These are phyloP conservation scores for Epichloe sylvatica DNA, from an alignment of 2,329 filamentous ascomycete genomes.

Conservation along the genomic window DNA sequence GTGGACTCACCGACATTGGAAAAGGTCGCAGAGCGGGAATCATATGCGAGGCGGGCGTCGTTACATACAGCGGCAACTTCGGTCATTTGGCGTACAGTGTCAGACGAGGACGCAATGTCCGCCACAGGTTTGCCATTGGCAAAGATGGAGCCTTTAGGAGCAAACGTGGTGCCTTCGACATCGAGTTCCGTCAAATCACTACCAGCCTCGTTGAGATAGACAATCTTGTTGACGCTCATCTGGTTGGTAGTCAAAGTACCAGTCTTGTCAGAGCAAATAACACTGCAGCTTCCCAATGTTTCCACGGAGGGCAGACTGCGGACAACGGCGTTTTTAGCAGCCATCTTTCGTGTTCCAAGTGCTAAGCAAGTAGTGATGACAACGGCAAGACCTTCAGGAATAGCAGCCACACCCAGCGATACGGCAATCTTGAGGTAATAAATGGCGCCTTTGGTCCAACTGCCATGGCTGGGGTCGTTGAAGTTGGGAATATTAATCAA, in stretches of 20 bases:
- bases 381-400: conserved; percentile 91
- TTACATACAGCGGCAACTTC: conserved; percentile 72
- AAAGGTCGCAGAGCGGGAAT: conserved; percentile 59
- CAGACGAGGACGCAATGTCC: conserved; percentile 56
- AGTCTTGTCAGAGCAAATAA: conserved; percentile 99
- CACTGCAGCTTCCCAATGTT: conserved; percentile 95
- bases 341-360: conserved; percentile 95
- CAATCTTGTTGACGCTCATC: conserved; percentile 94
- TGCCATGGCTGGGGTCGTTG: conserved; percentile 83
- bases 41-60: conserved; percentile 70
- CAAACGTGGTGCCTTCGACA: conserved; percentile 85
- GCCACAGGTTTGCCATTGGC: conserved; percentile 53
- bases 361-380: conserved; percentile 98
- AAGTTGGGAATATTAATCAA: conserved; percentile 97
- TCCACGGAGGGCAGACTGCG: conserved; percentile 93
- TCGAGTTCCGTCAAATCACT: conserved; percentile 70
- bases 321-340: conserved; percentile 93
- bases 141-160: conserved; percentile 63
- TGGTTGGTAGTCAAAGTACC: conserved; percentile 97
- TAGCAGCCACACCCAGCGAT: conserved; percentile 92
- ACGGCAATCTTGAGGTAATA: conserved; percentile 99
- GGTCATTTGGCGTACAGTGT: conserved; percentile 65
- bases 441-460: conserved; percentile 91
- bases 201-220: conserved; percentile 64
- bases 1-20: conserved; percentile 87